Percentiles rank a stretch among this genome's conserved stretches.
Evolutionary conservation across 1,284 basidiomycete genomes (phyloP).

Genomic region (Gomphus bonarii): DNA sequence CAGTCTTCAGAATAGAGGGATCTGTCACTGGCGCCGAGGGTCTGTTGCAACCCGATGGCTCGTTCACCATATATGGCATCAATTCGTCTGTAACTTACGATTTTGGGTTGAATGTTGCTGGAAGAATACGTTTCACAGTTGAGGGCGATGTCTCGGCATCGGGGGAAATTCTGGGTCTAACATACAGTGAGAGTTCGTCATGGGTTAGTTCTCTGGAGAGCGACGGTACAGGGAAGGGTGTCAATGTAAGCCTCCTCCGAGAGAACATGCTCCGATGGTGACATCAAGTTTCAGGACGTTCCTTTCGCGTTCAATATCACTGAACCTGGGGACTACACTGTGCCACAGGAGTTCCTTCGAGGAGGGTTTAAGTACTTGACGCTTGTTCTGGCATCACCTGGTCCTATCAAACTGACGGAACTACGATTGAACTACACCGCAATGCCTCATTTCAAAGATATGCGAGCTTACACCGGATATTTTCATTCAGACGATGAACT

Average conservation of each 20-base stretch:
- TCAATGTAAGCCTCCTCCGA: background rate
- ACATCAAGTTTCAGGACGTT: background rate
- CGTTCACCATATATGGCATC: background rate
- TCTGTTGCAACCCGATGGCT: background rate
- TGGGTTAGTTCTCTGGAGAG: background rate
- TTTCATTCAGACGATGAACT: constrained; percentile 39
- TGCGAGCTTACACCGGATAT: constrained; percentile 46
- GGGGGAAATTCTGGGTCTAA: background rate
- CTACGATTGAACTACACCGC: constrained; percentile 45
- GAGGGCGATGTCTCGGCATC: background rate
- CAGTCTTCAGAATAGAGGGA: background rate
- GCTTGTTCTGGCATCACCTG: constrained; percentile 30
- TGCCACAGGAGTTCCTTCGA: constrained; percentile 33
- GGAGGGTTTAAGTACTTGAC: constrained; percentile 50
- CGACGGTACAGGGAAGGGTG: constrained; percentile 3
- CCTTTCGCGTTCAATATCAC: background rate
- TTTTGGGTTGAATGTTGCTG: constrained; percentile 4
- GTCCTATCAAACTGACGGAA: constrained; percentile 34
- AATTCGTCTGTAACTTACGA: constrained; percentile 4
- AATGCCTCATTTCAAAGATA: constrained; percentile 40
- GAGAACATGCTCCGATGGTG: background rate
- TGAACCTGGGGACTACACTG: constrained; percentile 32
- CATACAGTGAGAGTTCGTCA: constrained; percentile 4
- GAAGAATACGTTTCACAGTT: background rate
- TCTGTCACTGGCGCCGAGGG: background rate